A percentile compares a stretch with the other conserved stretches of the same genome.
These are phyloP conservation scores for Malus hybrid DNA, from an alignment of 331 rosid species.

Conservation along the genomic window DNA sequence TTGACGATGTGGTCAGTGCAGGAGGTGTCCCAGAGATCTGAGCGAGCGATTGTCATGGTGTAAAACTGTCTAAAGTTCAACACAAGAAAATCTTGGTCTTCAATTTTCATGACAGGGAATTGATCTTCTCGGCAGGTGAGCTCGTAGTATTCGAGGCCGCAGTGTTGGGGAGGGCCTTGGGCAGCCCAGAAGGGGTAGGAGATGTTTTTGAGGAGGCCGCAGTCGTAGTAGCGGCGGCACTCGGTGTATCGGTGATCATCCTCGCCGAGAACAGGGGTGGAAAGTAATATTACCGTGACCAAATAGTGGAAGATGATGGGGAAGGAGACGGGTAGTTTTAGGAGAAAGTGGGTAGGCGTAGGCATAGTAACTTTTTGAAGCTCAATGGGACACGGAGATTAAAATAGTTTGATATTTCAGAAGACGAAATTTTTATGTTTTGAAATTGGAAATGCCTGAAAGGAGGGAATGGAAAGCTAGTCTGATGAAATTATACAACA, in stretches of 20 bases:
- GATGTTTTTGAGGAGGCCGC: conserved; percentile 24
- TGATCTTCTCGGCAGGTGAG: neutral
- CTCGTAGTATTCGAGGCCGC: conserved; percentile 14
- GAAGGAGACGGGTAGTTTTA: neutral
- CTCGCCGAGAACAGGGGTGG: neutral
- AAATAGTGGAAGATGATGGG: neutral
- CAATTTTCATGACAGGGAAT: neutral
- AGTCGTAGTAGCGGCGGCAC: conserved; percentile 18
- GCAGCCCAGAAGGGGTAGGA: conserved; percentile 39
- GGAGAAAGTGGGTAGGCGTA: neutral
- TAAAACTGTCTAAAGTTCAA: neutral
- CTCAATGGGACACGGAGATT: neutral
- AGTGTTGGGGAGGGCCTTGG: neutral
- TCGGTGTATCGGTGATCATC: neutral
- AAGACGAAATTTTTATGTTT: too few relatives aligned
- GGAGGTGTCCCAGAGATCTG: neutral
- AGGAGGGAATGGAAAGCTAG: neutral
- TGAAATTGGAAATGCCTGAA: too few relatives aligned
- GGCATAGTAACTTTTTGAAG: neutral
- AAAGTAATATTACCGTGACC: neutral
- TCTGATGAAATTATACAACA: neutral
- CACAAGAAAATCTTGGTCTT: neutral
- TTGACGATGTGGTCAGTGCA: neutral
- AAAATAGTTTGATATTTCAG: neutral
- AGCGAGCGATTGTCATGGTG: neutral